These are phyloP conservation scores for Saccharomycodes ludwigii DNA, from an alignment of 805 yeast genomes.

Conservation along the genomic window DNA sequence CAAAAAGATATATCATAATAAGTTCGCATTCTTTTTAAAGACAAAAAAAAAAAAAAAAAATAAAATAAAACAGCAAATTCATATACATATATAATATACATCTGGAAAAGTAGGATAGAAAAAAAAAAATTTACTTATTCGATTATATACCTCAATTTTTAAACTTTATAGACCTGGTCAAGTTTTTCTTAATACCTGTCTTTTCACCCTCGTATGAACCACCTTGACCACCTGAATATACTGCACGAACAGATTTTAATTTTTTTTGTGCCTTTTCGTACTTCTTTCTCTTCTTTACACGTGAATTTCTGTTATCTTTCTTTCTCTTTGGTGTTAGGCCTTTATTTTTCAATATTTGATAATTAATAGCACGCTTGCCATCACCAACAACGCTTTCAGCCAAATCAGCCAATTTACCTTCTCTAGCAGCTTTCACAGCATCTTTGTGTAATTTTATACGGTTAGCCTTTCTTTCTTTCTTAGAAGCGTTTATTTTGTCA, in stretches of 20 bases:
- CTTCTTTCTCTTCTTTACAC: conserved; percentile 97
- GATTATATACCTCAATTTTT: conserved; percentile 9
- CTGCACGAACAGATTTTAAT: conserved; percentile 80
- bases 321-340: conserved; percentile 89
- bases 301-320: conserved; percentile 88
- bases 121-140: too few species aligned
- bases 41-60: background rate
- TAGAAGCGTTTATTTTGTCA: conserved; percentile 36
- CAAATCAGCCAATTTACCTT: conserved; percentile 69
- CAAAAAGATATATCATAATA: too few species aligned
- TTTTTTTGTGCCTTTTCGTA: conserved; percentile 92
- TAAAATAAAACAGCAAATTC: conserved; percentile 1
- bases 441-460: conserved; percentile 53
- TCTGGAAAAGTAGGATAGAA: background rate
- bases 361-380: conserved; percentile 91
- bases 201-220: conserved; percentile 87
- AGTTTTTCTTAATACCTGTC: conserved; percentile 93
- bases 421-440: conserved; percentile 71
- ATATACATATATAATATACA: background rate
- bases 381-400: conserved; percentile 51
- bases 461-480: conserved; percentile 35
- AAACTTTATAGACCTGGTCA: conserved; percentile 78
- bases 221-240: conserved; percentile 55
- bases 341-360: conserved; percentile 90
- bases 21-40: background rate